Base-by-base conservation (phyloP, 2,329 filamentous ascomycete species). In the Juglanconis sp. region DNA sequence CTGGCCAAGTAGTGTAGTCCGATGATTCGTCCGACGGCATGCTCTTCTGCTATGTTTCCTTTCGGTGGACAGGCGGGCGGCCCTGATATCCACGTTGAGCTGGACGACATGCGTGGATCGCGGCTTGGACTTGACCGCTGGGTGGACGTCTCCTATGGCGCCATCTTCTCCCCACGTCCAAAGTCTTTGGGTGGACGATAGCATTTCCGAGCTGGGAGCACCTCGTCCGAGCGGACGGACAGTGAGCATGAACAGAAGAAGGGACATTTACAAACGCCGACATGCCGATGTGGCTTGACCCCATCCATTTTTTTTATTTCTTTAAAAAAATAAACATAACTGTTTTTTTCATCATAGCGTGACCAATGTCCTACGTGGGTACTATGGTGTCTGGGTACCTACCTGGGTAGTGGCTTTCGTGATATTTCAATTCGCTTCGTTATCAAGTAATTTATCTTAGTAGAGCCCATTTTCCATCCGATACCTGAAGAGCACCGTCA, bases 221-320 rank as follows among this genome's bases (percentile, higher is more conserved):
- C 36, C 13, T 38, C 49, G 34, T 47, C 53, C 53, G 53, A 32
- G 15, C 53, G 53, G 53, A 42, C 34, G 53, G 42, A 35, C 42
- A 32, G 53, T 38, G 24, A 34, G 5, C 9, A 17, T 5, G 13
- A 10, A 44, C 30, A 34, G 32, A 17, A 46, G 46, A 13, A 5
- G 38, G 35, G 17, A 15, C 31, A 51, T 46, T 13, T 30, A 50
- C 38, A 49, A 59, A 36, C 15, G 38, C 56, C 56, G 56, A 58
- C 32, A 38, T 58, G 17, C 56, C 56, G 56, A 53, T 58, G 40
- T 46, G 40, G 49, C 55, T 57, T 47, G 17, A 13, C 42, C 3
- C n/a, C 4, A 53, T 30, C 10, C 9, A 38, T 30, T 54, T 42
- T n/a, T n/a, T n/a, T n/a, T n/a, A n/a, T n/a, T n/a, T n/a, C n/a